Percentiles rank a stretch among this genome's conserved stretches.
Evolutionary conservation across 495 filamentous ascomycete genomes (phyloP).

Genomic region (Bryoglossum gracile): DNA sequence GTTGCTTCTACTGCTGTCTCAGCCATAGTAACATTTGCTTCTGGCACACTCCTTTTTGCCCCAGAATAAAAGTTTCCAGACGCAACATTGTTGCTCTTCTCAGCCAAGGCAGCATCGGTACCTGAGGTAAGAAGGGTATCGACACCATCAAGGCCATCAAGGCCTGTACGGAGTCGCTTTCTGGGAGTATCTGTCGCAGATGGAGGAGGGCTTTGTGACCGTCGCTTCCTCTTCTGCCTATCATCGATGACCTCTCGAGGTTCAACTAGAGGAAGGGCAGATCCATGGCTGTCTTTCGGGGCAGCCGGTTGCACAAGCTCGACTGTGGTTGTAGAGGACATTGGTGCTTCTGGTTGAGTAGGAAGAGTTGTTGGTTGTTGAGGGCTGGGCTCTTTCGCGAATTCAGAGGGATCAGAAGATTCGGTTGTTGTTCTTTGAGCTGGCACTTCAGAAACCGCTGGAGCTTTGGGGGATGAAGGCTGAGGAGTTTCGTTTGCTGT

Average conservation of each 20-base stretch:
- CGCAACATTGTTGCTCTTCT: conserved; percentile 10
- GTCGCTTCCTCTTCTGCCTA: conserved; percentile 63
- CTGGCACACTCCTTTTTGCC: background rate
- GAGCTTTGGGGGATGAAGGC: too few species aligned
- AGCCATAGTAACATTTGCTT: background rate
- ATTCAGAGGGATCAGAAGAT: too few species aligned
- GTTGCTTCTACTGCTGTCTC: background rate
- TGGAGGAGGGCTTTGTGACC: conserved; percentile 60
- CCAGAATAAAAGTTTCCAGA: too few species aligned
- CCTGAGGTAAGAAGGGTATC: background rate
- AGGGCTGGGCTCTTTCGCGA: too few species aligned
- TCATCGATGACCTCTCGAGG: conserved; percentile 46
- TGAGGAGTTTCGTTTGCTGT: too few species aligned
- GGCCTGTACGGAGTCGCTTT: conserved; percentile 36
- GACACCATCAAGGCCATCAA: conserved; percentile 8
- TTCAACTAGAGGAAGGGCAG: conserved; percentile 16
- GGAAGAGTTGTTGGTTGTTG: background rate
- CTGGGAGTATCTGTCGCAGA: conserved; percentile 36
- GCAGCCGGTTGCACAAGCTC: conserved; percentile 1
- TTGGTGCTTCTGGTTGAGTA: conserved; percentile 1
- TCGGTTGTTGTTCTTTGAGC: too few species aligned
- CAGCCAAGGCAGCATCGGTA: conserved; percentile 7
- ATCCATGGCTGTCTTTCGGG: conserved; percentile 8
- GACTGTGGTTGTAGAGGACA: background rate
- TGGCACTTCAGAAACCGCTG: too few species aligned